Base-by-base conservation (phyloP, 352 stramenopile genomes). In the Globisporangium cystogenes region DNA sequence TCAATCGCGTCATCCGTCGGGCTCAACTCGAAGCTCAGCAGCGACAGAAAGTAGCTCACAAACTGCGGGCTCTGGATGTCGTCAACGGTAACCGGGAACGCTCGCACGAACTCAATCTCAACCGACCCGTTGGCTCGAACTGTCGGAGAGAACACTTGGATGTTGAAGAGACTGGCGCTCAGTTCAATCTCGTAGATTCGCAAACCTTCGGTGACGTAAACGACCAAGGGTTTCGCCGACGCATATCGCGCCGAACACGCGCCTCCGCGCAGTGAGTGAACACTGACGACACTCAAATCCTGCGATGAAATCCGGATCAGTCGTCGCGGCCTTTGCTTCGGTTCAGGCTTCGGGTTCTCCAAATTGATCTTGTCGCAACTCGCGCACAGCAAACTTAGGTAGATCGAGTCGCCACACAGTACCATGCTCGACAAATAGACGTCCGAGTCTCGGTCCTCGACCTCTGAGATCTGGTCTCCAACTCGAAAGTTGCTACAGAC, bases 101-200 rank as follows among this genome's bases (percentile, higher is more conserved):
- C 59, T 16, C 60, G 62, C 26, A 59, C 57, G 46, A 64, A 46
- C 1, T 57, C 27, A 27, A 79, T 46, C 10, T 46, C 12, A 12
- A 64, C 36, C 24, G 48, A 53, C 18, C 51, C 59, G 27, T 35
- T 51, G 23, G 31, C 23, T 1, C 39, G 27, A 21, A 47, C 8
- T 8, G 60, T 64, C 20, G 60, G 45, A 20, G 44, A 52, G 45
- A 87, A 82, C 21, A 82, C 62, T 14, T 58, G 67, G 1, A 89
- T 65, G 29, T 44, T 26, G 56, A 84, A 75, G 7, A 51, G 24
- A 41, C 69, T 60, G 0, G 62, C 57, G 24, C 56, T 57, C 49
- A 81, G 56, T 26, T 72, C 53, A 39, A 89, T 62, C 26, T 89
- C 74, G 52, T 82, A 89, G 14, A 89, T 64, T 0, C 57, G 42